phyloP scores from a whole-genome alignment of 345 rosid species.

The Excoecaria agallocha region DNA sequence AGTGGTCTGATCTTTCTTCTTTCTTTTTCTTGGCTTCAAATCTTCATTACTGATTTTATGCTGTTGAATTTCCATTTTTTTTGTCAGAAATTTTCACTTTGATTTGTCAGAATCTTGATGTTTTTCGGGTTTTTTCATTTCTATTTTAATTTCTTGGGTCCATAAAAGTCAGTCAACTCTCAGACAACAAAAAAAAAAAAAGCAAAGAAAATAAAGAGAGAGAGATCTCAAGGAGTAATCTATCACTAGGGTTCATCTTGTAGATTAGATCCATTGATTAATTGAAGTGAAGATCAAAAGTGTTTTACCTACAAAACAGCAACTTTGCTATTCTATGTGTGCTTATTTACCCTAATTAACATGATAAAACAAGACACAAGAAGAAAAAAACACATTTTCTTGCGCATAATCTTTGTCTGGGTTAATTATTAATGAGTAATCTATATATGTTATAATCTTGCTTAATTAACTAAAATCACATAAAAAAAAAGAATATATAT shows the following conservation, averaged over 20 bases:
- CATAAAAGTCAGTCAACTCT: slow-evolving; percentile 7
- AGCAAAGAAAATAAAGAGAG: not conserved
- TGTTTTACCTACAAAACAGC: not conserved
- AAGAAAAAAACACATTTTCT: not conserved
- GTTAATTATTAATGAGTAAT: not conserved
- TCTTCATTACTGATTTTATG: slow-evolving; percentile 13
- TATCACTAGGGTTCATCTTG: slow-evolving; percentile 6
- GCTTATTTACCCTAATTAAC: slow-evolving; percentile 2
- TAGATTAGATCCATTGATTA: not conserved
- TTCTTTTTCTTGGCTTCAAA: slow-evolving; percentile 11
- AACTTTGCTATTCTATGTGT: not conserved
- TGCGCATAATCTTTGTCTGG: not conserved
- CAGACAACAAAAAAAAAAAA: not conserved
- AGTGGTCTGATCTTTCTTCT: slow-evolving; percentile 15
- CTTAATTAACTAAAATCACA: not conserved
- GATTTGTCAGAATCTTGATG: slow-evolving; percentile 4
- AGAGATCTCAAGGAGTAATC: not conserved
- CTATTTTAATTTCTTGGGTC: not conserved
- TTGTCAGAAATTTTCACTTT: not conserved
- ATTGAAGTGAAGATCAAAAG: not conserved
- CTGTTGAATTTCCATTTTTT: not conserved
- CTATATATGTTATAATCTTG: not conserved
- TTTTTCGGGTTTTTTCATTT: slow-evolving; percentile 5
- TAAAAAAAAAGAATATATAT: not conserved
- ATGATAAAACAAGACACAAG: no score